Base-by-base conservation (phyloP, 257 asterid genomes). In the Scutellaria baicalensis region DNA sequence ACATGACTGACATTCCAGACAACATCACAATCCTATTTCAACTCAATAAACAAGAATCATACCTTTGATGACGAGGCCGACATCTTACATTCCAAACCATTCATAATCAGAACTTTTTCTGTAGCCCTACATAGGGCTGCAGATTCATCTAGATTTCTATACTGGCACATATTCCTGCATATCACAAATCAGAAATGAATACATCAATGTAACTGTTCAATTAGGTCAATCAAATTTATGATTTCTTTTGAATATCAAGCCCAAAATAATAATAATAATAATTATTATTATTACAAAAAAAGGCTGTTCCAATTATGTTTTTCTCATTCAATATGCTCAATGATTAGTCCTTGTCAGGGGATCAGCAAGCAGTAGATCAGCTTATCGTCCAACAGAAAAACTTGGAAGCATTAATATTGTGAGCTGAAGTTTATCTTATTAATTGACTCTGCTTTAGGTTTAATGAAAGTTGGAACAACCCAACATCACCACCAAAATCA, bases 21-120 rank as follows among this genome's bases (percentile, higher is more conserved):
- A 27, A 39, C 55, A 52, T 44, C 23, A 23, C 62, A 31, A 14
- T 48, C 45, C 27, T 7, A 20, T 12, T 43, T 11, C 52, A 72
- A 55, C 43, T 20, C 58, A n/a, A 59, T 42, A 44, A 48, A 9
- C 20, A 18, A 59, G 52, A 59, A 67, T 5, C 48, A 71, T 87
- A 93, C 99, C 99, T 93, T 93, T 0, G 96, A 93, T 63, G 99
- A 80, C 72, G 75, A 57, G 65, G 97, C 77, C n/a, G 97, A 75
- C 93, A 91, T 93, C 86, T 91, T 93, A 76, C 96, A 90, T 79
- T 93, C 97, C 86, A 93, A 82, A 72, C 96, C 97, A 58, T 89
- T 93, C 83, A 77, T 81, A 75, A 89, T 83, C 63, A 42, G 66
- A 68, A 83, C 87, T 67, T 83, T 84, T 79, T 87, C 95, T 77